Conservation (phyloP, 2,329 filamentous ascomycete species). For the Cucurbitaria berberidis region DNA sequence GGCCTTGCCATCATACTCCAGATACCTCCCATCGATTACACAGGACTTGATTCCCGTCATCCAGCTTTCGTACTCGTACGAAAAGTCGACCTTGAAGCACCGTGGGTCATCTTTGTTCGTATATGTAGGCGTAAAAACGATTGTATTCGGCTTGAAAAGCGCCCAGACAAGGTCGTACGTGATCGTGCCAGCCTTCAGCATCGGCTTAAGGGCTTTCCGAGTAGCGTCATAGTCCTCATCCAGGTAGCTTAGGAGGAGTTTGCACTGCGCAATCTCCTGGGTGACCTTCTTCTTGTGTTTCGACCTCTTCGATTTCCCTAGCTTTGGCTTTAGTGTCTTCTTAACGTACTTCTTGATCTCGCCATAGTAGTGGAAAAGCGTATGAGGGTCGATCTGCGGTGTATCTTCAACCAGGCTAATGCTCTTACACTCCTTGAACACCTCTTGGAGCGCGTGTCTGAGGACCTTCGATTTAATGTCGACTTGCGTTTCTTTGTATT, state of each 20-base stretch:
- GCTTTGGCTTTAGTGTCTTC: conserved; percentile 67
- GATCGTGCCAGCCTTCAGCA: conserved; percentile 81
- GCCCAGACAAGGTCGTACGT: conserved; percentile 91
- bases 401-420: conserved; percentile 81
- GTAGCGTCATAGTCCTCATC: conserved; percentile 79
- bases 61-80: conserved; percentile 71
- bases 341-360: conserved; percentile 68
- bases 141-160: conserved; percentile 83
- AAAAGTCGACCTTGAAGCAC: conserved; percentile 80
- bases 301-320: conserved; percentile 65
- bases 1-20: conserved; percentile 87
- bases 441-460: conserved; percentile 70
- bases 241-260: conserved; percentile 76
- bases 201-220: conserved; percentile 80
- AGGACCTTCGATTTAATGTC: conserved; percentile 86
- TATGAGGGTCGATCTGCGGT: conserved; percentile 64
- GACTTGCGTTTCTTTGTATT: conserved; percentile 74
- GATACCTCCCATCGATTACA: conserved; percentile 75
- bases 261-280: conserved; percentile 69
- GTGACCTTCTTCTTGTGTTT: conserved; percentile 65
- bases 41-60: conserved; percentile 74
- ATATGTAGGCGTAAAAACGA: conserved; percentile 79
- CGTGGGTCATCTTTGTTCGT: conserved; percentile 76
- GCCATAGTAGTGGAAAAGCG: conserved; percentile 70
- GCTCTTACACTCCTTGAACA: conserved; percentile 78